A percentile compares a stretch with the other conserved stretches of the same genome.
phyloP scores from a whole-genome alignment of 1,139 yeast genomes.

The Wickerhamomyces sp. region DNA sequence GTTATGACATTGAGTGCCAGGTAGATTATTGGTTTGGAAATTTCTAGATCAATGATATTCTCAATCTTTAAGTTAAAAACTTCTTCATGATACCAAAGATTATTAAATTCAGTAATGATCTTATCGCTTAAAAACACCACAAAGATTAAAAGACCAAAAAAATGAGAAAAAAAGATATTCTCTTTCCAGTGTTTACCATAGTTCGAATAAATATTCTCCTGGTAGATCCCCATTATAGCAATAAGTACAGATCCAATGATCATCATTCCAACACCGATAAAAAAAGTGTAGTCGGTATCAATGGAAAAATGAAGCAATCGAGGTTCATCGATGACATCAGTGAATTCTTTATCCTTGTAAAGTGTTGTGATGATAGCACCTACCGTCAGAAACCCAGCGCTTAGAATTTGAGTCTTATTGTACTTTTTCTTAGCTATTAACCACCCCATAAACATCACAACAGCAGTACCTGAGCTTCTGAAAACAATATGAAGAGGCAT shows the following conservation, averaged over 20 bases:
- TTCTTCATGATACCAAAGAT: slow-evolving; percentile 16
- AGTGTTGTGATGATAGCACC: slow-evolving; percentile 51
- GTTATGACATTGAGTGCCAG: slow-evolving; percentile 45
- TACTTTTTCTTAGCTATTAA: slow-evolving; percentile 42
- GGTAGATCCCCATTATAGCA: slow-evolving; percentile 52
- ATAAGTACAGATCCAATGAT: slow-evolving; percentile 43
- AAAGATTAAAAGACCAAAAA: slow-evolving; percentile 54
- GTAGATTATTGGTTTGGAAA: slow-evolving; percentile 25
- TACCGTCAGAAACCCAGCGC: slow-evolving; percentile 47
- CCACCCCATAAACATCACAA: slow-evolving; percentile 57
- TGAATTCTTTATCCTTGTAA: slow-evolving; percentile 24
- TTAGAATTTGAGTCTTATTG: slow-evolving; percentile 38
- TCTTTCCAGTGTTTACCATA: slow-evolving; percentile 66
- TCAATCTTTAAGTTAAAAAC: slow-evolving; percentile 11
- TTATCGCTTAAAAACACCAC: slow-evolving; percentile 22
- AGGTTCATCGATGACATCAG: slow-evolving; percentile 12
- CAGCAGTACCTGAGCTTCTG: slow-evolving; percentile 59
- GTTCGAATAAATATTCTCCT: slow-evolving; percentile 42
- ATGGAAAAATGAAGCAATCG: background rate
- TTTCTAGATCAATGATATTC: slow-evolving; percentile 9
- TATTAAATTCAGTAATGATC: slow-evolving; percentile 16
- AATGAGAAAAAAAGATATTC: slow-evolving; percentile 55
- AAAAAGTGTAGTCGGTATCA: slow-evolving; percentile 21
- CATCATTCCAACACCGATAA: slow-evolving; percentile 41
- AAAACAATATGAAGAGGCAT: slow-evolving; percentile 66